Percentiles rank a stretch among this genome's conserved stretches.
These are phyloP conservation scores for Neurospora intermedia DNA, from an alignment of 495 filamentous ascomycete species.

Conservation along the genomic window DNA sequence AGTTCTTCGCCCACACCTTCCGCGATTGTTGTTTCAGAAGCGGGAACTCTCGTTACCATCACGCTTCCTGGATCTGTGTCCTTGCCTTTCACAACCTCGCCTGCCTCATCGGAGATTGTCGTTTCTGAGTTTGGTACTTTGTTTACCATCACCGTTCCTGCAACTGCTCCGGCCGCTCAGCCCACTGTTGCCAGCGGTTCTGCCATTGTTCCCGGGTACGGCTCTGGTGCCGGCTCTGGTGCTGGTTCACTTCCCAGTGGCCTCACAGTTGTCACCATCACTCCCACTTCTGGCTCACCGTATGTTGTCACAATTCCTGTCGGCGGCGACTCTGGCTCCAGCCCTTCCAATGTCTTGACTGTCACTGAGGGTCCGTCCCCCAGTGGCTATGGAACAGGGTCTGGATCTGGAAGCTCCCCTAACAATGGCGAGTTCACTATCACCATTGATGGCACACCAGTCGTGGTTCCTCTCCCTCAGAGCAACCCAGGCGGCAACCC, in stretches of 20 bases:
- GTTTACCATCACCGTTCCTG: background rate
- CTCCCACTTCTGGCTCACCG: constrained; percentile 6
- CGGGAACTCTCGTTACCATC: background rate
- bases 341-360: background rate
- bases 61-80: background rate
- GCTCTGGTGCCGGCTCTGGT: background rate
- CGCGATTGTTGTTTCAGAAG: background rate
- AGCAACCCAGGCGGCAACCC: background rate
- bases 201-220: background rate
- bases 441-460: background rate
- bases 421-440: background rate
- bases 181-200: background rate
- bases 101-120: background rate
- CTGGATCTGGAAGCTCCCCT: background rate
- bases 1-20: background rate
- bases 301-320: constrained; percentile 6
- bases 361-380: background rate
- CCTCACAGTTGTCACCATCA: constrained; percentile 6
- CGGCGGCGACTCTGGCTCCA: background rate
- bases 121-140: background rate
- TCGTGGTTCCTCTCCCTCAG: background rate
- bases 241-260: background rate
- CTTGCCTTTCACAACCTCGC: background rate
- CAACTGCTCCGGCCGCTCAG: background rate
- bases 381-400: background rate